Evolutionary conservation across 495 filamentous ascomycete genomes (phyloP).

Genomic region (Hamigera avellanea): DNA sequence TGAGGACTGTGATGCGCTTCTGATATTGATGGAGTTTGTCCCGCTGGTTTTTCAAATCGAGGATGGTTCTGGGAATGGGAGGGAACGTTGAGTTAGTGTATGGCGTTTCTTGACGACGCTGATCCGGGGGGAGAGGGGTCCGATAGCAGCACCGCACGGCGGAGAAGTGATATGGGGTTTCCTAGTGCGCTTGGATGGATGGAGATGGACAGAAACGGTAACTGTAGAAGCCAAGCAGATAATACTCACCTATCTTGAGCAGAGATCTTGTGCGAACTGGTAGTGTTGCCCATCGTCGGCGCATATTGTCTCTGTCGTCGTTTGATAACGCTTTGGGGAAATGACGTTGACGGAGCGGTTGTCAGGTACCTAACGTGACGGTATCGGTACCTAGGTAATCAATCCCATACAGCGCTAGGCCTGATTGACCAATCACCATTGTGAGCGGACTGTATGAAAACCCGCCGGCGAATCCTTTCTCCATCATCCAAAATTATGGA

Average conservation of each 20-base stretch:
- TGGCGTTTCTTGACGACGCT: no score
- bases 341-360: constrained; percentile 17
- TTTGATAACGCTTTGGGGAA: constrained; percentile 1
- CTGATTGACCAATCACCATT: no score
- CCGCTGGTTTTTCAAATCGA: constrained; percentile 94
- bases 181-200: no score
- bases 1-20: constrained; percentile 72
- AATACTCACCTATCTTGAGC: constrained; percentile 55
- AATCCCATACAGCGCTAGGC: no score
- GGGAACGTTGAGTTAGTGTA: not conserved
- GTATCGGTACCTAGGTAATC: no score
- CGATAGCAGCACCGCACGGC: no score
- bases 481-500: constrained; percentile 9
- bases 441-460: not conserved
- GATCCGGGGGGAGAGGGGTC: no score
- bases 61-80: constrained; percentile 56
- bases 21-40: constrained; percentile 95
- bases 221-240: not conserved
- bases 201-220: not conserved
- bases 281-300: constrained; percentile 52
- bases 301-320: constrained; percentile 18
- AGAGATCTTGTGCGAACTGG: constrained; percentile 57
- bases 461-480: constrained; percentile 12
- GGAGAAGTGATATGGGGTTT: no score
- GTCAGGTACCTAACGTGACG: no score